Conservation (phyloP, 1,284 basidiomycete species). For the Coniferiporia sulphurascens region DNA sequence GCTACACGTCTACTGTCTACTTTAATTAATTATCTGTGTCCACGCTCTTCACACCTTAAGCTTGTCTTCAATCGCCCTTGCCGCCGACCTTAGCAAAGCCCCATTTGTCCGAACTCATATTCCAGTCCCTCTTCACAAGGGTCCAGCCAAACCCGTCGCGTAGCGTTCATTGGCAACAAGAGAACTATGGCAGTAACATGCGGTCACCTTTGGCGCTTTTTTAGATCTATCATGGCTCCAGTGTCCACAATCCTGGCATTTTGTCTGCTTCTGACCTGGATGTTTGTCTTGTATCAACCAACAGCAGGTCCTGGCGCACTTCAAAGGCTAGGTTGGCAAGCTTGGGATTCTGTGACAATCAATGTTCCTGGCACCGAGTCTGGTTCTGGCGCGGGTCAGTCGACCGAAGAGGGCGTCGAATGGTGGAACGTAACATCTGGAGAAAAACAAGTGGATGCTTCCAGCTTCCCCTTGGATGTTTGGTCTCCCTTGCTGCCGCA, state of each 20-base stretch:
- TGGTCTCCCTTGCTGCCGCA: conserved; percentile 82
- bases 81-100: too few relatives aligned
- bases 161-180: neutral
- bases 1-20: neutral
- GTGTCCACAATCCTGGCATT: conserved; percentile 59
- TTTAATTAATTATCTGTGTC: neutral
- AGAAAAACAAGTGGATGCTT: conserved; percentile 41
- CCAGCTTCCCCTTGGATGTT: conserved; percentile 73
- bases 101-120: too few relatives aligned
- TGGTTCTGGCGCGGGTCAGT: conserved; percentile 13
- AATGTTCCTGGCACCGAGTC: neutral
- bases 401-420: conserved; percentile 39
- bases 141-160: neutral
- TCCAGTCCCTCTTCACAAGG: neutral
- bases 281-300: conserved; percentile 75
- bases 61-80: too few relatives aligned
- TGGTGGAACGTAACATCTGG: conserved; percentile 64
- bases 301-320: conserved; percentile 62
- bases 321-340: conserved; percentile 84
- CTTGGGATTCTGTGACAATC: conserved; percentile 64
- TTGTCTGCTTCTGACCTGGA: conserved; percentile 64
- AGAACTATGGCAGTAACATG: conserved; percentile 7
- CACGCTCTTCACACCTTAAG: too few relatives aligned
- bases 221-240: conserved; percentile 49
- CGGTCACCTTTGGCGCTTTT: conserved; percentile 36